Base-by-base conservation (phyloP, 1,139 yeast species). In the Pichia sp. region DNA sequence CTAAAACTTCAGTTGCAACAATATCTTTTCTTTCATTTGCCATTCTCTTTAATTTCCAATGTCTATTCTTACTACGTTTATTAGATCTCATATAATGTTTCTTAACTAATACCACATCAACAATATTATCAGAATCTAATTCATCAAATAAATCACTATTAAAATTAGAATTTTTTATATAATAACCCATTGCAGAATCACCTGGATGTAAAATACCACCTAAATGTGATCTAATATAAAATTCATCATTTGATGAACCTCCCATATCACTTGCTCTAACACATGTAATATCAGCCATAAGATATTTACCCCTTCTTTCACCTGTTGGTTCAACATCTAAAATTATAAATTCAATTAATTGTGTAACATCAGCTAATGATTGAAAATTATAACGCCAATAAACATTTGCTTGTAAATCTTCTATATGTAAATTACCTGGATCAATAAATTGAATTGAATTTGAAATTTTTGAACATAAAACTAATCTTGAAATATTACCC, bases 1-100 rank as follows among this genome's bases (percentile, higher is more conserved):
- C 68, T 40, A 46, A 44, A 37, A 57, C 58, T 60, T 83, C 88
- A 56, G 78, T 83, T 49, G 95, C 95, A 48, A 84, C 89, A 56
- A 86, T 81, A 60, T 87, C 96, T 59, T 80, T 79, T 68, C 90
- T 95, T 70, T 92, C 97, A 66, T 76, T 85, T 42, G 97, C 97
- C 97, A 92, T 89, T 76, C 97, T 86, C 83, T 87, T 88, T 71
- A 92, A 81, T 72, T 86, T 90, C 97, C 97, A 92, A 68, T 76
- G 77, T 74, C 96, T 83, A 74, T 83, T 80, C 78, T 83, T 85
- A 53, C 79, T 69, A 71, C 83, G 85, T 72, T 78, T 79, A 46
- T 82, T 75, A 71, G 85, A 83, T 74, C 94, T 85, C 48, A 84
- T 76, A 72, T 89, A 92, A 66, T 81, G 79, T 67, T 92, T 92